Percentiles rank a stretch among this genome's conserved stretches.
Conservation (phyloP, 495 filamentous ascomycete species). For the Podospora appendiculata region DNA sequence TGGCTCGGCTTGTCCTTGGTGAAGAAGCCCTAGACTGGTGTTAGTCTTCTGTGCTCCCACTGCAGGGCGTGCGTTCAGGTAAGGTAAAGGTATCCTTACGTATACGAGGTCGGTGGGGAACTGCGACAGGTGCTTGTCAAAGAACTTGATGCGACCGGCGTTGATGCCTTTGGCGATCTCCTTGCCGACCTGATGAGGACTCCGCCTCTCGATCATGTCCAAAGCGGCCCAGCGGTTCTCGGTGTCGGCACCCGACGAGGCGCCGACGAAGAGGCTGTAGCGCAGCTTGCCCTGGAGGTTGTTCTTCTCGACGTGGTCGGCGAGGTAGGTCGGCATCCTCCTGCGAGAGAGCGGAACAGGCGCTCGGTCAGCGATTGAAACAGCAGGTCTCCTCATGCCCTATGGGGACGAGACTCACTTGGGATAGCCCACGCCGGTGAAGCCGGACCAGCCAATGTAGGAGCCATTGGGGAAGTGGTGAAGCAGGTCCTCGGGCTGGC, state of each 20-base stretch:
- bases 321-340: conserved; percentile 76
- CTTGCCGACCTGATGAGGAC: conserved; percentile 88
- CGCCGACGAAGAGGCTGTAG: conserved; percentile 83
- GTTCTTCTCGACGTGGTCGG: conserved; percentile 87
- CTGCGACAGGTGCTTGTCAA: conserved; percentile 90
- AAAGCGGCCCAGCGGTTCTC: conserved; percentile 82
- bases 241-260: conserved; percentile 81
- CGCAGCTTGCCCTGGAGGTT: conserved; percentile 74
- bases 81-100: conserved; percentile 7
- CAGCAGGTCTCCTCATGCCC: not conserved
- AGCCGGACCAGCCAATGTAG: conserved; percentile 85
- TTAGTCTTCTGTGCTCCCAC: not conserved
- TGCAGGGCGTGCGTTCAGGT: not conserved
- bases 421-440: conserved; percentile 86
- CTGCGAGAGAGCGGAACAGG: conserved; percentile 27
- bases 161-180: conserved; percentile 89
- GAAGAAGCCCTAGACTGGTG: conserved; percentile 52
- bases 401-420: conserved; percentile 48
- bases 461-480: conserved; percentile 72
- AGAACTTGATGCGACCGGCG: conserved; percentile 81
- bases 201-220: conserved; percentile 83
- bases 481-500: conserved; percentile 71
- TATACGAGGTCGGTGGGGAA: conserved; percentile 85
- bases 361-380: conserved; percentile 5
- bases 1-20: conserved; percentile 67